These are phyloP conservation scores for Porphyrellus cyaneotinctus DNA, from an alignment of 768 basidiomycete species.

Conservation along the genomic window DNA sequence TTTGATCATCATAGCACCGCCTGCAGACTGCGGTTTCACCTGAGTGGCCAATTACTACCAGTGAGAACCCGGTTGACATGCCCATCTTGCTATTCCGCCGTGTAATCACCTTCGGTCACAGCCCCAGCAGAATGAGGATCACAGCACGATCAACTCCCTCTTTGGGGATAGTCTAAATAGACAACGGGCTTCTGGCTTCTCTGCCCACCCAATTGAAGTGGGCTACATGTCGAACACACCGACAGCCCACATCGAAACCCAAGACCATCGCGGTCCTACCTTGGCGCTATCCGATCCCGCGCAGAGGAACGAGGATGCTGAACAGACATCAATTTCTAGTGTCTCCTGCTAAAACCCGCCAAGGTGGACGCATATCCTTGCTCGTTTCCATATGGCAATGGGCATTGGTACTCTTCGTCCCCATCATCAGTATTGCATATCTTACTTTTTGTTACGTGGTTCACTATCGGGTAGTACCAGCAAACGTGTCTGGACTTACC, in stretches of 20 bases:
- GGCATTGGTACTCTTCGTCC: slow-evolving; percentile 1
- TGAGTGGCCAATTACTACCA: not conserved
- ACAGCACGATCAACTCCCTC: not conserved
- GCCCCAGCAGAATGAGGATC: not conserved
- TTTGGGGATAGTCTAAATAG: not conserved
- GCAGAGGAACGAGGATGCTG: not conserved
- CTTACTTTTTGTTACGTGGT: slow-evolving; percentile 18
- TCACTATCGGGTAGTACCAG: slow-evolving; percentile 14
- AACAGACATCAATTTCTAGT: slow-evolving; percentile 1
- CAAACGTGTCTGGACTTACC: not conserved
- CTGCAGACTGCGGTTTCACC: not conserved
- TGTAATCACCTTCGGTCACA: not conserved
- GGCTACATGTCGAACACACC: slow-evolving; percentile 6
- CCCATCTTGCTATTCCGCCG: not conserved
- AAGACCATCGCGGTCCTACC: not conserved
- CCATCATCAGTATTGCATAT: slow-evolving; percentile 5
- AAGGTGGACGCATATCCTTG: not conserved
- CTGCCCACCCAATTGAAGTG: not conserved
- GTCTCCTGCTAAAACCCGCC: not conserved
- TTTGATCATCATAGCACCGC: too few species aligned
- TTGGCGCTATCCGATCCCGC: not conserved
- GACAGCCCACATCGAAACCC: not conserved
- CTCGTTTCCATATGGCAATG: slow-evolving; percentile 5
- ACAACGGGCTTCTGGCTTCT: not conserved
- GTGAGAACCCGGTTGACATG: not conserved